Evolutionary conservation across 75 land plant species (phyloP).

Genomic region (Azolla pinnata): DNA sequence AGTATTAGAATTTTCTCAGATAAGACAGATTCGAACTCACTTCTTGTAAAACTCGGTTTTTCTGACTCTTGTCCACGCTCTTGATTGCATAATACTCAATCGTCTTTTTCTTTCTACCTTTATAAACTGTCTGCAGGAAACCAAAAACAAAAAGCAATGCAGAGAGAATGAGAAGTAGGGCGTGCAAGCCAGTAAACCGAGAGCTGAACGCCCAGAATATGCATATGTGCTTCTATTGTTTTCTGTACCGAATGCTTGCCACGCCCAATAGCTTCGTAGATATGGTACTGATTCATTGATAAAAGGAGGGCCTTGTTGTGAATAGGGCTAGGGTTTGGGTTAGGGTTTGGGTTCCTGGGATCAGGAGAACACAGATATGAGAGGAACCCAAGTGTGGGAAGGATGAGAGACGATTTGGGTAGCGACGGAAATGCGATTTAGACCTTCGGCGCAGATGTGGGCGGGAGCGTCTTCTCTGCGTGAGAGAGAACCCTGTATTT

Average conservation of each 20-base stretch:
- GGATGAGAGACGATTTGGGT: not conserved
- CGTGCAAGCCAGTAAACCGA: not conserved
- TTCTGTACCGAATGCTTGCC: conserved; percentile 79
- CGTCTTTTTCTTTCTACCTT: conserved; percentile 95
- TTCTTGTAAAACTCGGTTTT: conserved; percentile 75
- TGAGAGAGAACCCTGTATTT: not conserved
- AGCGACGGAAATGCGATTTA: not conserved
- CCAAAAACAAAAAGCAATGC: not conserved
- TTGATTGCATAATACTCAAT: conserved; percentile 94
- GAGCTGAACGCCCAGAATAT: not conserved
- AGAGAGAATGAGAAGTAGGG: not conserved
- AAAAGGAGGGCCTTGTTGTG: not conserved
- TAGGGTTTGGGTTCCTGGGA: too few species aligned
- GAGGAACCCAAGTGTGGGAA: not conserved
- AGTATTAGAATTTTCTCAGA: too few species aligned
- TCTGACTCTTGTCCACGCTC: conserved; percentile 92
- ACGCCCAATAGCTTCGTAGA: conserved; percentile 90
- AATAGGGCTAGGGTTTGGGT: not conserved
- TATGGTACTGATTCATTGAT: conserved; percentile 89
- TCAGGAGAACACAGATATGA: not conserved
- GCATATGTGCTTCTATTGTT: too few species aligned
- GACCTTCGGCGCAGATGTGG: not conserved
- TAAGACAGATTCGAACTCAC: conserved; percentile 52
- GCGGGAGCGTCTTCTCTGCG: not conserved
- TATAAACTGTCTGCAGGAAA: conserved; percentile 76